A percentile compares a stretch with the other conserved stretches of the same genome.
Evolutionary conservation across 1,139 yeast genomes (phyloP).

Genomic region (Arxiozyma heterogenica): DNA sequence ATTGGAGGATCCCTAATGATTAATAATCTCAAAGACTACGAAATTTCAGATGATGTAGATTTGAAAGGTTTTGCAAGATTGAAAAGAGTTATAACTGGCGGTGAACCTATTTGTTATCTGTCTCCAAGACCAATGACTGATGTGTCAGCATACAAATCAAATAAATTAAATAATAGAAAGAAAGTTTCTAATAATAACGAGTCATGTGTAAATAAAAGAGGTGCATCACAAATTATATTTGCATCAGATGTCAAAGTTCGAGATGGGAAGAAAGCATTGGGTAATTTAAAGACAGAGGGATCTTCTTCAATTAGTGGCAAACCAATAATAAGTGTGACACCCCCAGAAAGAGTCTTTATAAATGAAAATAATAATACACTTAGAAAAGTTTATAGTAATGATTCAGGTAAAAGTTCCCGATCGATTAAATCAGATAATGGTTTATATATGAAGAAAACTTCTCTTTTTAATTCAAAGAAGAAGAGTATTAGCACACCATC

Average conservation of each 20-base stretch:
- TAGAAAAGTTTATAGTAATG: neutral
- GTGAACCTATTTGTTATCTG: slow-evolving; percentile 4
- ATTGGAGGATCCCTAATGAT: slow-evolving; percentile 20
- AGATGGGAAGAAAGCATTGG: slow-evolving; percentile 11
- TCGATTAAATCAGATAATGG: neutral
- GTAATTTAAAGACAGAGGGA: neutral
- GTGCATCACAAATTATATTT: slow-evolving; percentile 15
- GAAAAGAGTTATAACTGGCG: slow-evolving; percentile 26
- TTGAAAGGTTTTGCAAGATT: slow-evolving; percentile 13
- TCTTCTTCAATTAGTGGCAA: neutral
- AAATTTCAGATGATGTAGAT: slow-evolving; percentile 5
- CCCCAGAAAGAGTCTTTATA: neutral
- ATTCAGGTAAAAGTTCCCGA: neutral
- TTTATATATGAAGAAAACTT: neutral
- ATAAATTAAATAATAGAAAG: too few relatives aligned
- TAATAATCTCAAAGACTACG: slow-evolving; percentile 12
- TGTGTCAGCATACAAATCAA: slow-evolving; percentile 3
- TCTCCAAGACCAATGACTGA: slow-evolving; percentile 18
- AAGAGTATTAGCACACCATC: slow-evolving; percentile 4
- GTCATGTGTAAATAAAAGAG: neutral
- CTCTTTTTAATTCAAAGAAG: neutral
- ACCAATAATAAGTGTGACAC: neutral
- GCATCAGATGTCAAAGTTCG: slow-evolving; percentile 14
- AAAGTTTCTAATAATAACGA: neutral
- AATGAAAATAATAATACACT: neutral